phyloP scores from a whole-genome alignment of 257 asterid species.

The Linaria vulgaris region DNA sequence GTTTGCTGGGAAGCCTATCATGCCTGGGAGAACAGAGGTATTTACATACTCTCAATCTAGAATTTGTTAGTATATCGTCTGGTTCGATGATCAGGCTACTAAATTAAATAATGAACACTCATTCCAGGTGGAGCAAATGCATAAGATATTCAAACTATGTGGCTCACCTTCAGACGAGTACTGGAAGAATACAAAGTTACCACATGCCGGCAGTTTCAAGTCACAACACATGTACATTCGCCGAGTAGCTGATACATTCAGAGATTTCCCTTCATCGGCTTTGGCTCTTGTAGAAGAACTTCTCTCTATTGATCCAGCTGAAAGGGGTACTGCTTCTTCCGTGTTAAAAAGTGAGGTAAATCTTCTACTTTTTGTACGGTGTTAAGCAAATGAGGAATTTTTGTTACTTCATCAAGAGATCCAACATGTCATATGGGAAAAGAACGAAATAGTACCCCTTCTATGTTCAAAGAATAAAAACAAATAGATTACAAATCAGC shows the following conservation, averaged over 20 bases:
- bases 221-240: slow-evolving; percentile 65
- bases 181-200: slow-evolving; percentile 69
- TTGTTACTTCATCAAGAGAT: too few relatives aligned
- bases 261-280: slow-evolving; percentile 72
- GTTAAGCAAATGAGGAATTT: too few relatives aligned
- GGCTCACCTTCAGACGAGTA: slow-evolving; percentile 85
- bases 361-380: neutral
- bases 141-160: slow-evolving; percentile 90
- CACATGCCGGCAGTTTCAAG: slow-evolving; percentile 77
- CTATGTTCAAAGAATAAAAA: too few relatives aligned
- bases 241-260: slow-evolving; percentile 62
- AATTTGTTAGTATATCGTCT: neutral
- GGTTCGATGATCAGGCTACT: neutral
- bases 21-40: slow-evolving; percentile 99
- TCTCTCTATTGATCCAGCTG: slow-evolving; percentile 82
- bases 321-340: slow-evolving; percentile 73
- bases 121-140: slow-evolving; percentile 89
- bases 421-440: neutral
- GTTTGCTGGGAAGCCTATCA: slow-evolving; percentile 75
- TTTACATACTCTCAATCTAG: neutral
- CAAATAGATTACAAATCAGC: too few relatives aligned
- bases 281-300: slow-evolving; percentile 67
- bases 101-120: slow-evolving; percentile 3
- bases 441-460: neutral
- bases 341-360: slow-evolving; percentile 78